These are phyloP conservation scores for Trichophyton rubrum DNA, from an alignment of 2,329 filamentous ascomycete genomes.

Conservation along the genomic window DNA sequence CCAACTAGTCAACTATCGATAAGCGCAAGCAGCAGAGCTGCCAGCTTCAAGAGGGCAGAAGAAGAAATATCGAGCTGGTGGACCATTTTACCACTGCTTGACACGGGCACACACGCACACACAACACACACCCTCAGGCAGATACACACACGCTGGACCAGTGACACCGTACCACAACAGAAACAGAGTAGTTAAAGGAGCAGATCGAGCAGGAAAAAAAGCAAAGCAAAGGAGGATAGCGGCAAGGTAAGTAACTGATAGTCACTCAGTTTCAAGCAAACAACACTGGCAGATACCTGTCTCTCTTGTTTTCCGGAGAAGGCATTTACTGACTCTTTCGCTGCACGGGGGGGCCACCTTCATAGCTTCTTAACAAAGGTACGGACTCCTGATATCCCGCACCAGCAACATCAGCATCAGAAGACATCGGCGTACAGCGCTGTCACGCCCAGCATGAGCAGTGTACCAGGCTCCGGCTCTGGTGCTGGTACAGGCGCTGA, in stretches of 20 bases:
- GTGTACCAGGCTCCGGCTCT: slow-evolving; percentile 30
- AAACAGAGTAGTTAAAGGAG: too few relatives aligned
- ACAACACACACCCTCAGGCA: not conserved
- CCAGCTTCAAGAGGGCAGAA: too few relatives aligned
- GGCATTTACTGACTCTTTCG: not conserved
- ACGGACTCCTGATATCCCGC: not conserved
- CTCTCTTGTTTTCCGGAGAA: not conserved
- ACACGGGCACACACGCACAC: too few relatives aligned
- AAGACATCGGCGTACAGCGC: slow-evolving; percentile 20
- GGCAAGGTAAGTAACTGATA: too few relatives aligned
- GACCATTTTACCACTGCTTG: too few relatives aligned
- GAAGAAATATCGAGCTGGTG: too few relatives aligned
- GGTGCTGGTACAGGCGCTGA: slow-evolving; percentile 29
- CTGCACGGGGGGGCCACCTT: not conserved
- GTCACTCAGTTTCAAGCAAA: not conserved
- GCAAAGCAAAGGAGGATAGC: too few relatives aligned
- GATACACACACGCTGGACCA: too few relatives aligned
- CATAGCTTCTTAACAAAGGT: not conserved
- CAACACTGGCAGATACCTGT: not conserved
- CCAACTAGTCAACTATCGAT: too few relatives aligned
- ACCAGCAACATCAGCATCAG: not conserved
- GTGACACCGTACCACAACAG: too few relatives aligned
- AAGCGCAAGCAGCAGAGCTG: too few relatives aligned
- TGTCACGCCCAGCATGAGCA: slow-evolving; percentile 30
- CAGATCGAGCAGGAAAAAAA: not conserved